Evolutionary conservation across 345 rosid genomes (phyloP), one percentile per base, ranked within the genome.

Genomic region (Brassica carinata): DNA sequence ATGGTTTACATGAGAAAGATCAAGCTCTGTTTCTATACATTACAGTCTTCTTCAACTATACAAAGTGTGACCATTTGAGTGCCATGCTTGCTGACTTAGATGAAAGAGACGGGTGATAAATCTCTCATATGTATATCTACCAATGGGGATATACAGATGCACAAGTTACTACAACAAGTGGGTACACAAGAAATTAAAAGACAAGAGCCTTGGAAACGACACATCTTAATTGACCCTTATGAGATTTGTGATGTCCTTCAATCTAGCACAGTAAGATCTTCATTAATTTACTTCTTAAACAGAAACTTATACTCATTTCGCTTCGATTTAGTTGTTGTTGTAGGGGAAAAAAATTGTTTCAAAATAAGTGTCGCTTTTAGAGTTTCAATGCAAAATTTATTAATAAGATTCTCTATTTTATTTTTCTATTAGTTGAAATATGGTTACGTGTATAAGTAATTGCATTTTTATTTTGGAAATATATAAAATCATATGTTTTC

Each of bases 111-210:
- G 34, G 27, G 2, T 77, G 51, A 74, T 0, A 81, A 33, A 17
- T 81, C 81, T 51, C 81, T 87, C 7, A 30, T 85, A 31, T 0
- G 43, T 5, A 10, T 69, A 19, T 65, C 77, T 1, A 0, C 0
- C 18, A n/a, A 53, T 1, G 58, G 58, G 6, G 55, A 45, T 13
- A 45, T 45, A 13, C 2, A 13, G 15, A 45, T 45, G 55, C 55
- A 45, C 55, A 45, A 45, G 55, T 45, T 45, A 45, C 55, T 11
- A 45, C 55, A 45, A 45, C 55, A 45, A 13, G 55, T 45, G 55
- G 55, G 55, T 45, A 45, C 15, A 45, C 5, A 45, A 13, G 55
- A 3, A 1, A 13, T 45, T 13, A 13, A 45, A 13, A 45, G 15
- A 45, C 15, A 45, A 45, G 15, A 45, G 15, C 55, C 55, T 11